Evolutionary conservation across 805 yeast genomes (phyloP).

Genomic region (Wickerhamiella vanderwaltii): DNA sequence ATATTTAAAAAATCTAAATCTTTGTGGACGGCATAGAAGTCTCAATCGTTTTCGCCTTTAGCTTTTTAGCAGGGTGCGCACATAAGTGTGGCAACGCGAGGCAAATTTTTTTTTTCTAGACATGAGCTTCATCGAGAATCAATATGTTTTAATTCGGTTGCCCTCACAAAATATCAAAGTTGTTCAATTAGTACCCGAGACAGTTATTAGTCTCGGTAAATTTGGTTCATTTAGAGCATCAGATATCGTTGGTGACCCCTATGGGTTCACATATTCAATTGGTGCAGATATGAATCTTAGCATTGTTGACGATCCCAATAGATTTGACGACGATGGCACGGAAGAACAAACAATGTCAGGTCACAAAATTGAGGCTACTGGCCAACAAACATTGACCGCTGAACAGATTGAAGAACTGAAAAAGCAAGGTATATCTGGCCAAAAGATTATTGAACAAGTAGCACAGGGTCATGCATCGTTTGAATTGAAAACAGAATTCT

Average conservation of each 20-base stretch:
- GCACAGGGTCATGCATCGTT: constrained; percentile 76
- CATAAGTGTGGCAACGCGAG: no score
- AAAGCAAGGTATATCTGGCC: constrained; percentile 58
- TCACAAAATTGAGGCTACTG: constrained; percentile 54
- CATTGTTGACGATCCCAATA: constrained; percentile 20
- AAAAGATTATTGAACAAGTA: constrained; percentile 67
- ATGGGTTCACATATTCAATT: constrained; percentile 85
- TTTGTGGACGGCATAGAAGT: no score
- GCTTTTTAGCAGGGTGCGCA: no score
- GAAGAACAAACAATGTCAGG: constrained; percentile 51
- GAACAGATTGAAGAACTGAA: constrained; percentile 82
- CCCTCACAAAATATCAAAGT: constrained; percentile 76
- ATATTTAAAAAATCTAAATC: no score
- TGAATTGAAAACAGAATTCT: constrained; percentile 74
- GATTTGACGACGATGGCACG: constrained; percentile 28
- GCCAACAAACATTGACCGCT: constrained; percentile 55
- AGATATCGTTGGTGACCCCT: constrained; percentile 65
- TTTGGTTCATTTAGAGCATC: constrained; percentile 76
- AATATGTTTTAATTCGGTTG: constrained; percentile 52
- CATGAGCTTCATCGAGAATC: constrained; percentile 27
- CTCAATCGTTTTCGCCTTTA: no score
- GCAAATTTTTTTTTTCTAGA: no score
- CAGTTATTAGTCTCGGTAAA: constrained; percentile 67
- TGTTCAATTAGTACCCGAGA: constrained; percentile 50
- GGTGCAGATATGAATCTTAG: constrained; percentile 34